A percentile compares a stretch with the other conserved stretches of the same genome.
Conservation (phyloP, 257 asterid species). For the Salvia hispanica region DNA sequence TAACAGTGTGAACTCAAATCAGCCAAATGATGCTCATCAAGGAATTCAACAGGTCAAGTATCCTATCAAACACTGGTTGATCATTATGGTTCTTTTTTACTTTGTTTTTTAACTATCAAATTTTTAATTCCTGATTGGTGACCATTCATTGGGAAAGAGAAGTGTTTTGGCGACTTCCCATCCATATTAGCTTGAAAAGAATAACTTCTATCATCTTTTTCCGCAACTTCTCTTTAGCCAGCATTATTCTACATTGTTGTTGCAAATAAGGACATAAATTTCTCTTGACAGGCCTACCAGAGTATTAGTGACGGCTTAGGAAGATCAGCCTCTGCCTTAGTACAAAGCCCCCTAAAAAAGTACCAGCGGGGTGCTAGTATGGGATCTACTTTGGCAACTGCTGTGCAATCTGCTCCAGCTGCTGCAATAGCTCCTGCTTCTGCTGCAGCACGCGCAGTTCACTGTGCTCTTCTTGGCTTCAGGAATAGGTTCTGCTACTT, state of each 20-base stretch:
- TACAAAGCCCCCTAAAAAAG: conserved; percentile 72
- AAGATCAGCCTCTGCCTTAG: conserved; percentile 85
- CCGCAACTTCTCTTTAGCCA: conserved; percentile 5
- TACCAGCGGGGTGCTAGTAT: conserved; percentile 79
- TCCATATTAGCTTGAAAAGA: not conserved
- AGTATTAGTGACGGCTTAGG: conserved; percentile 88
- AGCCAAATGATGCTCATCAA: conserved; percentile 87
- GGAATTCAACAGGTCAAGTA: conserved; percentile 87
- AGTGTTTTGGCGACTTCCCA: not conserved
- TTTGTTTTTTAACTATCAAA: conserved; percentile 18
- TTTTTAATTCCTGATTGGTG: not conserved
- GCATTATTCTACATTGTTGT: not conserved
- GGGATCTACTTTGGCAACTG: conserved; percentile 82
- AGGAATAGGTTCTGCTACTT: conserved; percentile 71
- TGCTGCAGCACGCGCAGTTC: conserved; percentile 85
- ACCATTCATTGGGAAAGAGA: conserved; percentile 6
- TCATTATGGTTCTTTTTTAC: conserved; percentile 4
- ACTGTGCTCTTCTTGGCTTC: conserved; percentile 86
- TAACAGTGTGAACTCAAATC: conserved; percentile 74
- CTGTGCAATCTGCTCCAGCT: conserved; percentile 85
- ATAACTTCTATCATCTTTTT: not conserved
- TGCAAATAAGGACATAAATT: conserved; percentile 23
- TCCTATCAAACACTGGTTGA: conserved; percentile 10
- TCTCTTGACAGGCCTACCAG: conserved; percentile 68
- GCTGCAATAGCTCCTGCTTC: conserved; percentile 98